Evolutionary conservation across 768 basidiomycete genomes (phyloP).

Genomic region (Hericium erinaceus): DNA sequence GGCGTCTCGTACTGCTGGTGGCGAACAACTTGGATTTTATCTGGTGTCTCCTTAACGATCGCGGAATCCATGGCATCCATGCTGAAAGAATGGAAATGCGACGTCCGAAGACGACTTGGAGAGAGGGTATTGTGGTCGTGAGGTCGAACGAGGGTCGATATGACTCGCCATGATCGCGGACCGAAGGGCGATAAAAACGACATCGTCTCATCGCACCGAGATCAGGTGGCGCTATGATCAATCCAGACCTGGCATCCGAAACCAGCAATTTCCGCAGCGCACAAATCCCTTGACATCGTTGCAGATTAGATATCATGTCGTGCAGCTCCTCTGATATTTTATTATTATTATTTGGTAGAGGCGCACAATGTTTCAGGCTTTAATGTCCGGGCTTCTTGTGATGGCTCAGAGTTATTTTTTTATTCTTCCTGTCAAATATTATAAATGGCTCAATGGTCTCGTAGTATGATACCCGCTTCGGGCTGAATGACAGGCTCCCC

Average conservation of each 20-base stretch:
- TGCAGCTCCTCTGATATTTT: too few species aligned
- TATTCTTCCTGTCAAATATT: too few species aligned
- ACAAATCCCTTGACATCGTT: too few species aligned
- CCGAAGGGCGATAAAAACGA: background rate
- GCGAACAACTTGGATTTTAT: conserved; percentile 57
- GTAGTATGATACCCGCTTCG: background rate
- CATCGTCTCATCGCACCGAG: too few species aligned
- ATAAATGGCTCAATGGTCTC: background rate
- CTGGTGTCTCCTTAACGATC: conserved; percentile 32
- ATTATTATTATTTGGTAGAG: too few species aligned
- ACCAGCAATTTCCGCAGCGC: too few species aligned
- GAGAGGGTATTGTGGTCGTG: background rate
- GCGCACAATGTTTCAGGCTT: too few species aligned
- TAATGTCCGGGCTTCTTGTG: too few species aligned
- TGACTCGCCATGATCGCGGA: background rate
- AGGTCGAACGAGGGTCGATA: background rate
- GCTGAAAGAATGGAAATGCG: background rate
- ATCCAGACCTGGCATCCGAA: too few species aligned
- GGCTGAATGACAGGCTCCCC: background rate
- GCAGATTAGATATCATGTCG: too few species aligned
- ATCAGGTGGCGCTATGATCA: too few species aligned
- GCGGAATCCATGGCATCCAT: conserved; percentile 10
- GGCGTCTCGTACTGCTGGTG: conserved; percentile 70
- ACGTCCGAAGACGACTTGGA: background rate
- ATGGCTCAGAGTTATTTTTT: too few species aligned